phyloP scores from a whole-genome alignment of 345 rosid species.

The Excoecaria cochinchinensis region DNA sequence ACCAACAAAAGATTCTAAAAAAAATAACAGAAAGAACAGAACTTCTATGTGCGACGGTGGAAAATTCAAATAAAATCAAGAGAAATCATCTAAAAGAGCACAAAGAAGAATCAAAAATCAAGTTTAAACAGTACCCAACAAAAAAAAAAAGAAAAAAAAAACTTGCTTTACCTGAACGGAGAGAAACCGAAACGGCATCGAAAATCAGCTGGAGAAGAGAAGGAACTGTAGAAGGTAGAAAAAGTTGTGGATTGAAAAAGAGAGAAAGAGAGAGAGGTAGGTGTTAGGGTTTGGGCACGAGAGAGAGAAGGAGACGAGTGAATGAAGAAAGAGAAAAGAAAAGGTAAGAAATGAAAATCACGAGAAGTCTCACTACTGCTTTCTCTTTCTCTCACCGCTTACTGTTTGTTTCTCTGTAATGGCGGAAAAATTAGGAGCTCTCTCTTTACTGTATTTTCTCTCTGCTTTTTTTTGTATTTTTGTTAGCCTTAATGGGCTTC shows the following conservation, averaged over 20 bases:
- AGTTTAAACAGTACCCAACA: background rate
- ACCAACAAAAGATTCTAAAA: too few relatives aligned
- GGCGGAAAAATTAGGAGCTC: slow-evolving; percentile 28
- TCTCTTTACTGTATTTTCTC: background rate
- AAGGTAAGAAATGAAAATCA: slow-evolving; percentile 27
- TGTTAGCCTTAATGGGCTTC: background rate
- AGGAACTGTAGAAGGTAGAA: background rate
- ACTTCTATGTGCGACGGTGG: background rate
- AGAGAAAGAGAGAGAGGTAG: background rate
- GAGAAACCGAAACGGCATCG: background rate
- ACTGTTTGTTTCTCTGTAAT: slow-evolving; percentile 28
- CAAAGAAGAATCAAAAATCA: background rate
- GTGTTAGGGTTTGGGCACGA: slow-evolving; percentile 32
- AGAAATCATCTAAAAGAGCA: background rate
- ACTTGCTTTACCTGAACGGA: background rate
- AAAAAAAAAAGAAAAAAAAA: background rate
- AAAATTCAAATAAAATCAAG: background rate
- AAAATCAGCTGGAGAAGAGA: background rate
- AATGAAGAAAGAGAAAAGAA: slow-evolving; percentile 40
- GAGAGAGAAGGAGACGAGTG: slow-evolving; percentile 35
- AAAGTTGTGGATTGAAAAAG: slow-evolving; percentile 6
- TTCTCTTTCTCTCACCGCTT: background rate
- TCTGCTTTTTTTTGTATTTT: background rate
- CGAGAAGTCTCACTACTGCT: slow-evolving; percentile 26
- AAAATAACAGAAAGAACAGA: too few relatives aligned